A percentile compares a stretch with the other conserved stretches of the same genome.
phyloP scores from a whole-genome alignment of 2,329 filamentous ascomycete genomes.

The Ophiostoma populinum region DNA sequence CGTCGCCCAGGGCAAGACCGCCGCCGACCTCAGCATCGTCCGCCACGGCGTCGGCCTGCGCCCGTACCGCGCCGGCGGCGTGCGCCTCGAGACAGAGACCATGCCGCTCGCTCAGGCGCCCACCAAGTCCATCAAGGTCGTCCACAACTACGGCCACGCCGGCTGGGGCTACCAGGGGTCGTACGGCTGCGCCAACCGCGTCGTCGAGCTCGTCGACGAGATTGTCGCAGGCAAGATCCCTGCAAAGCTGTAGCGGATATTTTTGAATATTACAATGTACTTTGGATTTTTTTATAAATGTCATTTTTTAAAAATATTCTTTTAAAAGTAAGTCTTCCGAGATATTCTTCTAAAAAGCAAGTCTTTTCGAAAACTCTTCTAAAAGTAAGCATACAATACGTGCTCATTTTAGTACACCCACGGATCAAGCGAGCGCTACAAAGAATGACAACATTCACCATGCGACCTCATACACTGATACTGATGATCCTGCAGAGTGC shows the following conservation, averaged over 20 bases:
- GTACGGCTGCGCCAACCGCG: constrained; percentile 54
- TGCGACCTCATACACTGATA: too few relatives aligned
- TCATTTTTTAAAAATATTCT: too few relatives aligned
- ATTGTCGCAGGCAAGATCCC: constrained; percentile 21
- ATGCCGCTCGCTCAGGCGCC: constrained; percentile 19
- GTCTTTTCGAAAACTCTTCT: too few relatives aligned
- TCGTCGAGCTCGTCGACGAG: constrained; percentile 49
- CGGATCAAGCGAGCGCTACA: too few relatives aligned
- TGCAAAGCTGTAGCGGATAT: constrained; percentile 1
- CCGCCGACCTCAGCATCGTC: constrained; percentile 57
- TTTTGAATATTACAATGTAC: too few relatives aligned
- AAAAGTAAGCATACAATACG: too few relatives aligned
- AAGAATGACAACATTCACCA: too few relatives aligned
- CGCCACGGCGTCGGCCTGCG: constrained; percentile 70
- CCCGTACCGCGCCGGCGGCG: constrained; percentile 55
- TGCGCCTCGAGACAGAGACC: constrained; percentile 56
- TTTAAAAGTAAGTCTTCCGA: too few relatives aligned
- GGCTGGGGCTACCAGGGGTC: constrained; percentile 59
- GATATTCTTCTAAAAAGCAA: too few relatives aligned
- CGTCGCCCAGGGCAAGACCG: constrained; percentile 38
- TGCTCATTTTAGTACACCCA: too few relatives aligned
- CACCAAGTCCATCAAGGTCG: constrained; percentile 35
- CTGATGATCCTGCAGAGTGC: too few relatives aligned
- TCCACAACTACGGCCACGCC: constrained; percentile 68
- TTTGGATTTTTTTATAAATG: too few relatives aligned